Conservation (phyloP, 345 rosid genomes). For the Pugionium cornutum region DNA sequence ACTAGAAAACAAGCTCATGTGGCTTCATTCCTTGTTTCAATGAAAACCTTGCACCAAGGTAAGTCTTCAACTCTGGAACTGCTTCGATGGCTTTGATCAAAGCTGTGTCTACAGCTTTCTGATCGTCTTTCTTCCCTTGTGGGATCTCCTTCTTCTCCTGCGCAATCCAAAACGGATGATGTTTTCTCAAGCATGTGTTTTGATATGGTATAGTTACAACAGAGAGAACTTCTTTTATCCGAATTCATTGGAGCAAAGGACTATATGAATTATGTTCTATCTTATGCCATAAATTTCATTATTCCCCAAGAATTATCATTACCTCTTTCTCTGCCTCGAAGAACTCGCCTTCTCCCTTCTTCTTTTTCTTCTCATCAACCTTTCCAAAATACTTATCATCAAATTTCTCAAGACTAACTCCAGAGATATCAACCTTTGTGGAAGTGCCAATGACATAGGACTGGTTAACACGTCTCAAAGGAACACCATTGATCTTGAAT, state of each 20-base stretch:
- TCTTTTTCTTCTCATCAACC: conserved; percentile 65
- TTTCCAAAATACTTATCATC: conserved; percentile 72
- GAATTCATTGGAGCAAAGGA: background rate
- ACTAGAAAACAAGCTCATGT: conserved; percentile 75
- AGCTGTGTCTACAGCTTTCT: conserved; percentile 62
- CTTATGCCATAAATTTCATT: no score
- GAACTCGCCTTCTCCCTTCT: conserved; percentile 76
- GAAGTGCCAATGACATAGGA: conserved; percentile 52
- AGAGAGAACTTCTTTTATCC: no score
- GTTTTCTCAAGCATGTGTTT: background rate
- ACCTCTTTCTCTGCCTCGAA: conserved; percentile 78
- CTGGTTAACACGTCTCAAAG: conserved; percentile 59
- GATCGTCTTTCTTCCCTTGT: conserved; percentile 78
- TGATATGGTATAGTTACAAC: background rate
- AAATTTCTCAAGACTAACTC: conserved; percentile 57
- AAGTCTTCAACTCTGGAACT: conserved; percentile 68
- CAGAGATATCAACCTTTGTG: conserved; percentile 41
- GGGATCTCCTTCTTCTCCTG: conserved; percentile 71
- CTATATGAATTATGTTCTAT: background rate
- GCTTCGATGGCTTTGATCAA: conserved; percentile 66
- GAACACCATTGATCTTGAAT: conserved; percentile 40
- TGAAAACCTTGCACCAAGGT: conserved; percentile 76
- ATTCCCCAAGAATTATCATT: background rate
- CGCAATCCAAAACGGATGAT: background rate
- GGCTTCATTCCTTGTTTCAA: conserved; percentile 79